Evolutionary conservation across 768 basidiomycete genomes (phyloP).

Genomic region (Daedalea quercina): DNA sequence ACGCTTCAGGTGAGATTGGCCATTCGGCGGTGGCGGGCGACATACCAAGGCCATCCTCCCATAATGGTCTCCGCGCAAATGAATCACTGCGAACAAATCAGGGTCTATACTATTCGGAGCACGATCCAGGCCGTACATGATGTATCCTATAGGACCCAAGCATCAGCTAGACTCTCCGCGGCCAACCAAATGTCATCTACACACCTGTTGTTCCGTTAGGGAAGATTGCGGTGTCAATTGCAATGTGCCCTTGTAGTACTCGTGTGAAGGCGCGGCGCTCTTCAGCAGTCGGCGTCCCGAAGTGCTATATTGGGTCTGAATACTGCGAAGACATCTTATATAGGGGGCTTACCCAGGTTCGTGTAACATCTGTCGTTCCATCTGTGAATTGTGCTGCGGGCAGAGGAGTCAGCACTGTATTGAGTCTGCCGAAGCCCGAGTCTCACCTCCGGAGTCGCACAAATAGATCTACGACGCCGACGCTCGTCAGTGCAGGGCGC

Average conservation of each 20-base stretch:
- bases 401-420: neutral
- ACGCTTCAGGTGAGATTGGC: no score
- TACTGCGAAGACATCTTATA: neutral
- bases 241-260: conserved; percentile 87
- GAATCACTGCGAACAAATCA: conserved; percentile 49
- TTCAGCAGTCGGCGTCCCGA: conserved; percentile 75
- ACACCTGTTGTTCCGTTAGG: conserved; percentile 74
- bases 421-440: neutral
- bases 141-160: conserved; percentile 34
- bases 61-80: conserved; percentile 71
- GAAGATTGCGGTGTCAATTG: conserved; percentile 81
- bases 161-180: neutral
- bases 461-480: conserved; percentile 45
- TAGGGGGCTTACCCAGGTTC: conserved; percentile 61
- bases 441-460: conserved; percentile 81
- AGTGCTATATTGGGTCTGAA: conserved; percentile 50
- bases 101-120: neutral
- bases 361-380: conserved; percentile 92
- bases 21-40: no score
- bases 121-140: conserved; percentile 35
- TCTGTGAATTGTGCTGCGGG: conserved; percentile 72
- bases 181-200: conserved; percentile 6
- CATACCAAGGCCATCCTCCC: conserved; percentile 89
- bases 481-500: neutral
- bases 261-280: conserved; percentile 88